These are phyloP conservation scores for Dentipellis fragilis DNA, from an alignment of 768 basidiomycete genomes.

Conservation along the genomic window DNA sequence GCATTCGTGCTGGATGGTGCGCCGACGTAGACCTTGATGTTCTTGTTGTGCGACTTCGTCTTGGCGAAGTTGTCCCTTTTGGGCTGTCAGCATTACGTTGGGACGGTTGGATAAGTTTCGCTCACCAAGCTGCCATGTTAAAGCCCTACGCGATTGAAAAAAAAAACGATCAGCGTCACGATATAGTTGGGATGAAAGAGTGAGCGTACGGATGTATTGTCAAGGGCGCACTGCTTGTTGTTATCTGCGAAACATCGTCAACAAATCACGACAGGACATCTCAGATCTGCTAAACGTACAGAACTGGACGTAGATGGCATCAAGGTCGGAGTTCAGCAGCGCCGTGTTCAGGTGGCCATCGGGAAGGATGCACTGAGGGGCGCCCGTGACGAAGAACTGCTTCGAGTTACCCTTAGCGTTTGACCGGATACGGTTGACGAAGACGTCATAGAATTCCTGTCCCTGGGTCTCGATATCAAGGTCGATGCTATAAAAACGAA, in stretches of 20 bases:
- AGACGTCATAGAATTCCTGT: slow-evolving; percentile 22
- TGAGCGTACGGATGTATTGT: too few relatives aligned
- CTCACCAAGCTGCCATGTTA: too few relatives aligned
- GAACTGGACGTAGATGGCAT: slow-evolving; percentile 38
- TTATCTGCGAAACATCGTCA: too few relatives aligned
- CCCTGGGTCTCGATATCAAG: slow-evolving; percentile 30
- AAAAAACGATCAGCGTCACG: too few relatives aligned
- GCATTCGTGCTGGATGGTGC: background rate
- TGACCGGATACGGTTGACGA: slow-evolving; percentile 27
- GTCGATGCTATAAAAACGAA: slow-evolving; percentile 19
- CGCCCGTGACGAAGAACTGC: slow-evolving; percentile 12
- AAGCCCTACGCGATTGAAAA: too few relatives aligned
- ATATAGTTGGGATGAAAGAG: too few relatives aligned
- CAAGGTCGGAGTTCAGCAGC: slow-evolving; percentile 25
- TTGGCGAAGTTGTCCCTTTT: background rate
- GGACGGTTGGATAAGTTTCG: too few relatives aligned
- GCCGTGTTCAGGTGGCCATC: slow-evolving; percentile 25
- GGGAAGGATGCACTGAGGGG: background rate
- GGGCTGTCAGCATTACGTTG: background rate
- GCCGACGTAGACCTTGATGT: background rate
- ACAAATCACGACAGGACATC: too few relatives aligned
- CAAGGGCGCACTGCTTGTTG: too few relatives aligned
- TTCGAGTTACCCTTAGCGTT: slow-evolving; percentile 25
- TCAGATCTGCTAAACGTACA: slow-evolving; percentile 17
- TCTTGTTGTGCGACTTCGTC: background rate